phyloP scores from a whole-genome alignment of 2,329 filamentous ascomycete genomes.

The Ramularia collo-cygni region DNA sequence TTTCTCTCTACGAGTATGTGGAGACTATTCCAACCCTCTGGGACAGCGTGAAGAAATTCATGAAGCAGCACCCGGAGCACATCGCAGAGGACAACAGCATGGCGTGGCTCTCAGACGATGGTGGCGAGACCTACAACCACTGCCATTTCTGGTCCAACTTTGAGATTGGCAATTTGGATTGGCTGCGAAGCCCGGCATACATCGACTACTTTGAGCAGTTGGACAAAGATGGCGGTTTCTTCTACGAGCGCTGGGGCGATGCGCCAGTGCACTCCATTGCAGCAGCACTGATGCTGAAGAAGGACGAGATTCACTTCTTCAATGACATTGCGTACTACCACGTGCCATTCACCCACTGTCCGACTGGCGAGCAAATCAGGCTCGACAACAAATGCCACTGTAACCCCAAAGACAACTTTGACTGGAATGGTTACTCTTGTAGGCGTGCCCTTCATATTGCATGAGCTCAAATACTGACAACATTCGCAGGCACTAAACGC shows the following conservation, averaged over 20 bases:
- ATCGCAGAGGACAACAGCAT: slow-evolving; percentile 78
- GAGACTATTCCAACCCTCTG: slow-evolving; percentile 95
- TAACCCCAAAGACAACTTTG: slow-evolving; percentile 94
- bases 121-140: slow-evolving; percentile 86
- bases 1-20: slow-evolving; percentile 92
- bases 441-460: slow-evolving; percentile 37
- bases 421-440: slow-evolving; percentile 99
- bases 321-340: slow-evolving; percentile 98
- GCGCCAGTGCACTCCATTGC: slow-evolving; percentile 98
- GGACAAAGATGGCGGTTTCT: slow-evolving; percentile 90
- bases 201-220: slow-evolving; percentile 83
- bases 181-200: slow-evolving; percentile 85
- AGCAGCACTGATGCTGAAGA: slow-evolving; percentile 76
- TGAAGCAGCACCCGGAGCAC: slow-evolving; percentile 82
- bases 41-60: slow-evolving; percentile 93
- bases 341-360: slow-evolving; percentile 95
- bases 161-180: slow-evolving; percentile 88
- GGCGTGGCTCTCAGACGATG: slow-evolving; percentile 85
- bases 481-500: slow-evolving; percentile 62
- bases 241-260: slow-evolving; percentile 98
- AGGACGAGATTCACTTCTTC: slow-evolving; percentile 96
- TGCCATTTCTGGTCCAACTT: slow-evolving; percentile 99
- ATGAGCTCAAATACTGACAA: slow-evolving; percentile 3
- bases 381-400: slow-evolving; percentile 86
- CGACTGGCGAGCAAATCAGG: slow-evolving; percentile 77